Evolutionary conservation across 306 rosid species (phyloP).

Genomic region (Aeschynomene evenia): DNA sequence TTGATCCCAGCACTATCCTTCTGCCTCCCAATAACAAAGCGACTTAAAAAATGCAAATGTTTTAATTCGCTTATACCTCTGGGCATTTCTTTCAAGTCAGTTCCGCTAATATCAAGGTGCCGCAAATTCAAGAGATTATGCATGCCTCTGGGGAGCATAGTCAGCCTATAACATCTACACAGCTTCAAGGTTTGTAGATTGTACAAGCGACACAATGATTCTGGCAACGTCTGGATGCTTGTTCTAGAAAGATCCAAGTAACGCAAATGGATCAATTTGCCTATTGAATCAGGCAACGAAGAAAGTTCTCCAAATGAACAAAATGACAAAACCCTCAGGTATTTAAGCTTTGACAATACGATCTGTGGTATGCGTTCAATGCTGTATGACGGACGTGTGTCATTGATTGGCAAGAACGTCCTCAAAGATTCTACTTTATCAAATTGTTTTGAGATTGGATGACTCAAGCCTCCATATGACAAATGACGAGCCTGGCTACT

Average conservation of each 20-base stretch:
- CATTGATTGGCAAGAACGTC: not conserved
- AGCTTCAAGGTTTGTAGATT: not conserved
- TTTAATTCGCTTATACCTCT: not conserved
- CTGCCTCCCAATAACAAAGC: not conserved
- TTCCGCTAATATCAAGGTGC: not conserved
- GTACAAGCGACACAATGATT: not conserved
- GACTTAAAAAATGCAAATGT: not conserved
- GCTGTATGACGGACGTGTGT: fast-evolving
- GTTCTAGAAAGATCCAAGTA: not conserved
- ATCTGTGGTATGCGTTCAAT: too few species aligned
- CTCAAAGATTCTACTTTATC: not conserved
- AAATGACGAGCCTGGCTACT: too few species aligned
- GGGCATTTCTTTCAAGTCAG: not conserved
- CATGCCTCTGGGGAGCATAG: not conserved
- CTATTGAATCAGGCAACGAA: not conserved
- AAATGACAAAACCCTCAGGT: too few species aligned
- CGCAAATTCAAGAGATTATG: slow-evolving; percentile 1
- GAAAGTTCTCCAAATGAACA: fast-evolving
- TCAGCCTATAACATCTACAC: fast-evolving
- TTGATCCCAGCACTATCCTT: too few species aligned
- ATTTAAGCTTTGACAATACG: too few species aligned
- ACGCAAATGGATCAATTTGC: not conserved
- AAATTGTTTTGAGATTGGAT: not conserved
- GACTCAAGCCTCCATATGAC: too few species aligned
- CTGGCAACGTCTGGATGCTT: not conserved